Base-by-base conservation (phyloP, 2,329 filamentous ascomycete genomes). In the Hymenoscyphus fructigenus region DNA sequence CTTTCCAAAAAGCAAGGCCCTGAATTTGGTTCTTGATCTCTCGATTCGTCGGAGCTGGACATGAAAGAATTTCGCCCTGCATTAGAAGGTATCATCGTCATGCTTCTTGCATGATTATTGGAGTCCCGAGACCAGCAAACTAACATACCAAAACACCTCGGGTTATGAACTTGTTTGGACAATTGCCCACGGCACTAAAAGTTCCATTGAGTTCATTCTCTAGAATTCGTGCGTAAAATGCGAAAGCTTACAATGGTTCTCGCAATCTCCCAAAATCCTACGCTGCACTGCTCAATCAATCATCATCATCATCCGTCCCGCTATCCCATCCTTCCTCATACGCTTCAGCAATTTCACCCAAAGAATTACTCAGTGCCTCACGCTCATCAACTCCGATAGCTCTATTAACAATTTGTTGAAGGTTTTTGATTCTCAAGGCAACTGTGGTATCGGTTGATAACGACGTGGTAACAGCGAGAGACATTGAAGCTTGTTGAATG, bases 281-380 rank as follows among this genome's bases (percentile, higher is more conserved):
- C 14, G 1, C 36, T 38, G 14, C n/a, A n/a, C 14, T 38, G 14
- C 36, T 53, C 20, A 59, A 23, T 73, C 65, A 74, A 63, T 76
- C 73, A 66, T 92, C 89, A 65, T 92, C 88, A 9, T 87, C 83
- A 70, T 91, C 90, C 65, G 86, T 89, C 28, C 88, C 92, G 72
- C 90, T 92, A 14, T 87, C 88, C 91, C 92, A 97, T 1, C 92
- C 92, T 67, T 95, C 91, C 70, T 92, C 88, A 76, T 97, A 98
- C 66, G 91, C 91, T 73, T 97, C 93, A 1, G 90, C 89, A 72
- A 98, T 88, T 66, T 91, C 89, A 28, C 90, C 88, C 47, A 99
- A 81, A 14, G 90, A 88, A 74, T 96, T 95, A 57, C 87, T 86
- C n/a, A 98, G 81, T 2, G 83, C 82, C 78, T 99, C 95, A 53